These are phyloP conservation scores for Colletotrichum sp. DNA, from an alignment of 2,329 filamentous ascomycete genomes.

Conservation along the genomic window DNA sequence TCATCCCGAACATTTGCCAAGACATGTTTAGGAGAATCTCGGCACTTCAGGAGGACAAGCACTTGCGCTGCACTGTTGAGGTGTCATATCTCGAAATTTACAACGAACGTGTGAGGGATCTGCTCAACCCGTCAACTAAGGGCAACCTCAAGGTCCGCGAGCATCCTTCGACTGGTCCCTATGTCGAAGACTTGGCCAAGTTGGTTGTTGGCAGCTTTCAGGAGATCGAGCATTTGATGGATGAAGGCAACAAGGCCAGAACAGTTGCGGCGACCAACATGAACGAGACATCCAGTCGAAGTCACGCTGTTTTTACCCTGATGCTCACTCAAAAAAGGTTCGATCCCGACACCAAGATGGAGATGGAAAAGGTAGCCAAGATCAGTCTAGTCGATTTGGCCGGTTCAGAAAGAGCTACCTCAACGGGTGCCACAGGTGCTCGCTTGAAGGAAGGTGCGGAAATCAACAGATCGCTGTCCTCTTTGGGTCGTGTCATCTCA, in stretches of 20 bases:
- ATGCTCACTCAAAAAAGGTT: slow-evolving; percentile 93
- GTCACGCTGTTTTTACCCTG: slow-evolving; percentile 96
- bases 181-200: slow-evolving; percentile 97
- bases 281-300: slow-evolving; percentile 99
- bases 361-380: slow-evolving; percentile 95
- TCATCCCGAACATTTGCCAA: slow-evolving; percentile 96
- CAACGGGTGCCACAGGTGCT: slow-evolving; percentile 93
- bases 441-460: slow-evolving; percentile 97
- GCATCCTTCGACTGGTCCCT: slow-evolving; percentile 95
- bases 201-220: slow-evolving; percentile 90
- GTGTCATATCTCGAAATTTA: slow-evolving; percentile 99
- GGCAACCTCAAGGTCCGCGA: slow-evolving; percentile 97
- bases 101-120: slow-evolving; percentile 94
- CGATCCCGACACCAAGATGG: slow-evolving; percentile 93
- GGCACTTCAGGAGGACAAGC: slow-evolving; percentile 72
- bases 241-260: slow-evolving; percentile 97
- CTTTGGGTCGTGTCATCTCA: slow-evolving; percentile 95
- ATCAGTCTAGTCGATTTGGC: slow-evolving; percentile 98
- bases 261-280: slow-evolving; percentile 99
- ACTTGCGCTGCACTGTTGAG: slow-evolving; percentile 88
- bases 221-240: slow-evolving; percentile 98
- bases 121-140: slow-evolving; percentile 94
- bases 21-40: slow-evolving; percentile 94
- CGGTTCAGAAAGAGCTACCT: slow-evolving; percentile 95
- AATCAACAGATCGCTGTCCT: slow-evolving; percentile 96